Conservation (phyloP, 371 early-diverging fungal species). For the Mucor circinelloides region DNA sequence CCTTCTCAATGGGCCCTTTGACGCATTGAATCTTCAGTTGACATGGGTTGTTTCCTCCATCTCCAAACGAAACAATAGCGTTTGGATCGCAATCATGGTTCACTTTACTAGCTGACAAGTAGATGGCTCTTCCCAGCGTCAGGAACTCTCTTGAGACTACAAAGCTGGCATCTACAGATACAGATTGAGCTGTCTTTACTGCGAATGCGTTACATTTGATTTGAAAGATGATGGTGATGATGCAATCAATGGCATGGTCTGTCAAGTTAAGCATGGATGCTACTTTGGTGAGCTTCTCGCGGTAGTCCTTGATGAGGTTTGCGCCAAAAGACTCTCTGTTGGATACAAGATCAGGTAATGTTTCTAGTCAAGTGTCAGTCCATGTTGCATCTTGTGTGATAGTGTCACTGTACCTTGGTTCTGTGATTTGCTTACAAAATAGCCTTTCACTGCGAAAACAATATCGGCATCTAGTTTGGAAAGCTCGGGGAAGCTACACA, state of each 20-base stretch:
- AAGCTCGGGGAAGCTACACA: conserved; percentile 25
- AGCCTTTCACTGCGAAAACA: conserved; percentile 26
- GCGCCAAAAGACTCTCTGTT: conserved; percentile 4
- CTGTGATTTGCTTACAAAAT: conserved; percentile 8
- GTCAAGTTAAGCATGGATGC: conserved; percentile 9
- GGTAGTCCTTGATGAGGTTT: neutral
- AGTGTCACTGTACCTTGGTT: neutral
- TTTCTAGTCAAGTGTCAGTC: neutral
- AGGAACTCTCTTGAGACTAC: conserved; percentile 11
- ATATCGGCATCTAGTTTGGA: neutral
- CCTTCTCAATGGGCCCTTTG: neutral
- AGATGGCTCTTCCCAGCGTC: conserved; percentile 29
- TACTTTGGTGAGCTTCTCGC: neutral
- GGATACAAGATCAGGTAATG: conserved; percentile 21
- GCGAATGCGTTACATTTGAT: conserved; percentile 39
- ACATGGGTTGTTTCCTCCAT: neutral
- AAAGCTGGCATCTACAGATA: neutral
- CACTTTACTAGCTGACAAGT: conserved; percentile 31
- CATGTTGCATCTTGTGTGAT: neutral
- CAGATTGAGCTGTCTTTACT: conserved; percentile 12
- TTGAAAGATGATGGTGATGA: conserved; percentile 28
- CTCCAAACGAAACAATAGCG: conserved; percentile 30
- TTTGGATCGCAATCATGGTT: conserved; percentile 42
- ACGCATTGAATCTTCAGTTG: conserved; percentile 1
- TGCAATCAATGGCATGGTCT: conserved; percentile 3